Conservation (phyloP, 2,329 filamentous ascomycete genomes). For the Scleromitrula shiraiana region DNA sequence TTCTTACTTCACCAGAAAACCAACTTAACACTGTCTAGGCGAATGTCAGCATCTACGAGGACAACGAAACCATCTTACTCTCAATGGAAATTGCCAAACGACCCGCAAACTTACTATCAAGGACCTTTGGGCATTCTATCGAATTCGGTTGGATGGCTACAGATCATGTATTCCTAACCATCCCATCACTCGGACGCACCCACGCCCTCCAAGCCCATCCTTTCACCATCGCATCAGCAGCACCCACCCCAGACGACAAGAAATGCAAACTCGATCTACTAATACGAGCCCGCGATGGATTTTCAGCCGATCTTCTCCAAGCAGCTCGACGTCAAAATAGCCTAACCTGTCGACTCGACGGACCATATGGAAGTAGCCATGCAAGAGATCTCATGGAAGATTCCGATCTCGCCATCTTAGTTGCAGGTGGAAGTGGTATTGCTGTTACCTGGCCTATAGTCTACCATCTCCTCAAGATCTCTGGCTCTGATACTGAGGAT, state of each 20-base stretch:
- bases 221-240: slow-evolving; percentile 57
- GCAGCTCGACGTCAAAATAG: slow-evolving; percentile 39
- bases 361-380: slow-evolving; percentile 54
- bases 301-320: slow-evolving; percentile 46
- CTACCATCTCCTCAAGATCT: slow-evolving; percentile 37
- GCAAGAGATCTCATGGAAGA: slow-evolving; percentile 45
- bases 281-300: slow-evolving; percentile 52
- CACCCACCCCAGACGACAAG: slow-evolving; percentile 33
- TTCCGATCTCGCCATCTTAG: slow-evolving; percentile 42
- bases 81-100: slow-evolving; percentile 23
- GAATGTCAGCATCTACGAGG: slow-evolving; percentile 43
- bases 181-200: slow-evolving; percentile 45
- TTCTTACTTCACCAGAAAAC: not conserved
- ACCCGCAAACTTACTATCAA: slow-evolving; percentile 5
- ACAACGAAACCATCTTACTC: slow-evolving; percentile 46
- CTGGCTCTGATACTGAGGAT: slow-evolving; percentile 15
- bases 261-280: slow-evolving; percentile 49
- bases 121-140: slow-evolving; percentile 31
- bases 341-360: slow-evolving; percentile 48
- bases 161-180: slow-evolving; percentile 55
- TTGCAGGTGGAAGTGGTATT: slow-evolving; percentile 58
- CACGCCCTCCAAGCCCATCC: slow-evolving; percentile 55
- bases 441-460: slow-evolving; percentile 55
- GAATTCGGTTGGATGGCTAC: slow-evolving; percentile 49
- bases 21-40: not conserved